Evolutionary conservation across 768 basidiomycete genomes (phyloP).

Genomic region (Phlebiopsis flavidoalba): DNA sequence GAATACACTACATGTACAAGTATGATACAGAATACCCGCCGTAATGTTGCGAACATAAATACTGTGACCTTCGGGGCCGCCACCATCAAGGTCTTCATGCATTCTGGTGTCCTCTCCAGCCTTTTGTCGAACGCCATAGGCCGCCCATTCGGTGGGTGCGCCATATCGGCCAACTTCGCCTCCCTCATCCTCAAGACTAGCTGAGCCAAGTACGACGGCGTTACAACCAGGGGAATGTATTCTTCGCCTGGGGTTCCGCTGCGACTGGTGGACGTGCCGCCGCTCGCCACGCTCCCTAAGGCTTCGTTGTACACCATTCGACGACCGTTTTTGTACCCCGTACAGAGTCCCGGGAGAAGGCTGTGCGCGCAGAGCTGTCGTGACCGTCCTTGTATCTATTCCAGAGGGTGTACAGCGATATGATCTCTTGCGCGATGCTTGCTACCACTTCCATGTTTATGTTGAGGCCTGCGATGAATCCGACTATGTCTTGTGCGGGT

Average conservation of each 20-base stretch:
- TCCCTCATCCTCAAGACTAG: slow-evolving; percentile 67
- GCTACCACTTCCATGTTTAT: slow-evolving; percentile 79
- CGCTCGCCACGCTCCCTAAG: slow-evolving; percentile 23
- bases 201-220: slow-evolving; percentile 51
- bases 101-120: slow-evolving; percentile 66
- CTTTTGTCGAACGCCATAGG: slow-evolving; percentile 64
- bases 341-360: slow-evolving; percentile 20
- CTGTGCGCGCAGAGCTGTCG: slow-evolving; percentile 10
- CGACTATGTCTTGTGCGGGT: slow-evolving; percentile 58
- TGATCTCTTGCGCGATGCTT: slow-evolving; percentile 86
- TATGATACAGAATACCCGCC: background rate
- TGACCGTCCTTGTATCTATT: slow-evolving; percentile 64
- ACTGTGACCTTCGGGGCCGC: background rate
- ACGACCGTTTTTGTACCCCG: slow-evolving; percentile 23
- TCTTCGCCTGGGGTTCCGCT: slow-evolving; percentile 23
- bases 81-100: slow-evolving; percentile 9
- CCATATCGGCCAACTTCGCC: slow-evolving; percentile 49
- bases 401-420: slow-evolving; percentile 88
- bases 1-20: background rate
- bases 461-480: slow-evolving; percentile 83
- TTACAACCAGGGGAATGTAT: slow-evolving; percentile 32
- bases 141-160: slow-evolving; percentile 43
- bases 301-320: slow-evolving; percentile 18
- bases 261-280: slow-evolving; percentile 22
- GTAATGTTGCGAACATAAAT: background rate